Evolutionary conservation across 495 filamentous ascomycete species (phyloP).

Genomic region (Podospora pseudopauciseta): DNA sequence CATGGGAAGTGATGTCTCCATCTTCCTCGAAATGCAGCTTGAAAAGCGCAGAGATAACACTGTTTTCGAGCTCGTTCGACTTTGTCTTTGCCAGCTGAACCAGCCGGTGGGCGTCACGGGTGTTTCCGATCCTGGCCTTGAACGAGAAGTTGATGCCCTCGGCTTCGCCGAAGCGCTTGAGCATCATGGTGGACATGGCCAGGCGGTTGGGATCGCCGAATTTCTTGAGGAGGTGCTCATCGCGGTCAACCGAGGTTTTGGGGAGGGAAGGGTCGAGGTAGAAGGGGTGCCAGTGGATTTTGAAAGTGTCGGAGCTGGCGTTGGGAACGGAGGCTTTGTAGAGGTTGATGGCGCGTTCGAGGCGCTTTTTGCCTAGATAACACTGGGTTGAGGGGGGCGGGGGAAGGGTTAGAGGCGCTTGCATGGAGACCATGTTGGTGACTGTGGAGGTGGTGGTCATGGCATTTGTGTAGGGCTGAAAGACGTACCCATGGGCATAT

Average conservation of each 20-base stretch:
- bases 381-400: slow-evolving; percentile 44
- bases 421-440: not conserved
- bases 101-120: slow-evolving; percentile 71
- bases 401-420: slow-evolving; percentile 7
- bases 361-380: slow-evolving; percentile 76
- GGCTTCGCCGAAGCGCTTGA: slow-evolving; percentile 54
- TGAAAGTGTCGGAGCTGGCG: slow-evolving; percentile 63
- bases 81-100: slow-evolving; percentile 65
- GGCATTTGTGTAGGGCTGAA: not conserved
- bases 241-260: slow-evolving; percentile 26
- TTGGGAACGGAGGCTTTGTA: slow-evolving; percentile 57
- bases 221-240: slow-evolving; percentile 26
- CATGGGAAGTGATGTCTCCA: slow-evolving; percentile 67
- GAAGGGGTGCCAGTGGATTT: slow-evolving; percentile 69
- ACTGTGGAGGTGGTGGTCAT: not conserved
- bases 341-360: slow-evolving; percentile 63
- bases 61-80: slow-evolving; percentile 53
- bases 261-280: slow-evolving; percentile 70
- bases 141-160: slow-evolving; percentile 72
- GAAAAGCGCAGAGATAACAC: slow-evolving; percentile 67
- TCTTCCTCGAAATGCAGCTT: slow-evolving; percentile 72
- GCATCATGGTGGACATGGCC: slow-evolving; percentile 52
- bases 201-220: slow-evolving; percentile 51
- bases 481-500: slow-evolving; percentile 67
- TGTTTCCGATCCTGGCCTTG: slow-evolving; percentile 71